These are phyloP conservation scores for Apiospora aurea DNA, from an alignment of 2,329 filamentous ascomycete species.

Conservation along the genomic window DNA sequence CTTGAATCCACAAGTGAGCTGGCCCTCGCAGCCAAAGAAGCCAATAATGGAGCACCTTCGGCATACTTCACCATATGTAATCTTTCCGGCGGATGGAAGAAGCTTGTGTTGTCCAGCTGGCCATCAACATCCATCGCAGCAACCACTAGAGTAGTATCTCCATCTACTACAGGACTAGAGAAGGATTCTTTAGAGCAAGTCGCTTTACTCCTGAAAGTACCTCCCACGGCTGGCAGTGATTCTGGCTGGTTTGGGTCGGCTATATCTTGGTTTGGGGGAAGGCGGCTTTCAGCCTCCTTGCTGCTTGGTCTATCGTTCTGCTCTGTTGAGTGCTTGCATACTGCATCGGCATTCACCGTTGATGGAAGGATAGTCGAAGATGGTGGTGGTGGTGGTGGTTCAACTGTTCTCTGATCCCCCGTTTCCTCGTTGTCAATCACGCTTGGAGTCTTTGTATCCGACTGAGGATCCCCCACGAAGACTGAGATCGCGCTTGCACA, in stretches of 20 bases:
- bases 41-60: not conserved
- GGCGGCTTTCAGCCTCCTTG: not conserved
- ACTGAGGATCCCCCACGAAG: not conserved
- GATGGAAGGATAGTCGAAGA: not conserved
- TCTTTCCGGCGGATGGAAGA: slow-evolving; percentile 5
- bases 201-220: not conserved
- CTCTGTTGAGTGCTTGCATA: not conserved
- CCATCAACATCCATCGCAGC: slow-evolving; percentile 33
- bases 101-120: not conserved
- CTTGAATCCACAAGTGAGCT: not conserved
- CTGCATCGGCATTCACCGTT: not conserved
- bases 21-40: slow-evolving; percentile 2
- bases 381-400: not conserved
- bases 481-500: not conserved
- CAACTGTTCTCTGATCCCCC: not conserved
- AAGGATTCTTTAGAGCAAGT: not conserved
- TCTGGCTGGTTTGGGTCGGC: not conserved
- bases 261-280: not conserved
- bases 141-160: slow-evolving; percentile 35
- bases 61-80: slow-evolving; percentile 15
- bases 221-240: not conserved
- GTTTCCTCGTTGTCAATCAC: not conserved
- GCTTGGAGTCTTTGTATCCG: not conserved
- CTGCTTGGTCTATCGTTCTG: not conserved
- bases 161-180: slow-evolving; percentile 28